Base-by-base conservation (phyloP, 768 basidiomycete species). In the Lactarius sanguifluus region DNA sequence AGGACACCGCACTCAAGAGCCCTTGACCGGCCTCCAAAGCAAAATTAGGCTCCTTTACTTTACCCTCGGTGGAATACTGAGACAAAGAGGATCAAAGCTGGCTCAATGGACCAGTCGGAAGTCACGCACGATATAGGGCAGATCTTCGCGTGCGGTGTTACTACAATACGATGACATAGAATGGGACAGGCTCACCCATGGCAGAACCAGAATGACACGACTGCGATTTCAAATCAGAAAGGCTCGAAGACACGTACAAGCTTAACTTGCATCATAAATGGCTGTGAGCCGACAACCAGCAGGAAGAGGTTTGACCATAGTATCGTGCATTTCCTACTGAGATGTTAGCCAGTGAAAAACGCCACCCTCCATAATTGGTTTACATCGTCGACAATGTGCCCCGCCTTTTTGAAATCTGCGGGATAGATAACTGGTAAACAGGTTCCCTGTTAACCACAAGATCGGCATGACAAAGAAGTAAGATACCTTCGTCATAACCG, bases 41-140 rank as follows among this genome's bases (percentile, higher is more conserved):
- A 18, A 94, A 78, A 73, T 97, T 96, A 40, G 96, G 94, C 74
- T 97, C 94, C 76, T 98, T 97, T 74, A 98, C 79, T 74, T 92
- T 94, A 58, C 95, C 95, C 78, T 98, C 94, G 8, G 94, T 96
- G 25, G 94, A 94, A 78, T 98, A 98, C 87, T 91, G 62, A 13
- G 18, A 50, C 40, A 20, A 50, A 34, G 52, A 50, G 25, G 16
- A 13, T n/a, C 16, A 64, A 3, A 34, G 32, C 15, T 30, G 47
- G 16, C 18, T 34, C 25, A 23, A 16, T 67, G 16, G 16, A 50
- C 41, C 20, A 38, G 10, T 41, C 38, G 16, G 41, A 20, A 9
- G 38, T 36, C 32, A 43, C 67, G 43, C 32, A 70, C 69, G 60
- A 79, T 73, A 68, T 78, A 79, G 2, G 79, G 79, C 16, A 79